These are phyloP conservation scores for Wickerhamiella occidentalis DNA, from an alignment of 805 yeast genomes.

Conservation along the genomic window DNA sequence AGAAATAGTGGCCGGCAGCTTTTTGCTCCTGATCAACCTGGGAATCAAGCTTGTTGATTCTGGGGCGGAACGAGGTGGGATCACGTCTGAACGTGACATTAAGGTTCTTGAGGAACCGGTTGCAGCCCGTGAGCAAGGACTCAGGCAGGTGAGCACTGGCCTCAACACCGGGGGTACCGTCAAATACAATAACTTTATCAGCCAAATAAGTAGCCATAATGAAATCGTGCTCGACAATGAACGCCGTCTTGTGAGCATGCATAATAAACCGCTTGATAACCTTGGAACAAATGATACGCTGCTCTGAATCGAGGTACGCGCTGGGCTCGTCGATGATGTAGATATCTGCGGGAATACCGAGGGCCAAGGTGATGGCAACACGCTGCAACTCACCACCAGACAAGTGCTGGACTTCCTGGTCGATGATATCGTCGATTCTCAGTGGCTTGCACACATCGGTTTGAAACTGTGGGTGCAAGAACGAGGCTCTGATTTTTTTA, in stretches of 20 bases:
- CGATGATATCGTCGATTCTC: slow-evolving; percentile 84
- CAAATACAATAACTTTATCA: slow-evolving; percentile 96
- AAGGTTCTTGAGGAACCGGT: slow-evolving; percentile 89
- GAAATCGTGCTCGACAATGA: slow-evolving; percentile 98
- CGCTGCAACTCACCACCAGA: slow-evolving; percentile 99
- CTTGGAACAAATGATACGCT: slow-evolving; percentile 97
- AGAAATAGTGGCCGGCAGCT: slow-evolving; percentile 83
- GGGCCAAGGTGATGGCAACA: slow-evolving; percentile 90
- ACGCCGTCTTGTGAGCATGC: slow-evolving; percentile 97
- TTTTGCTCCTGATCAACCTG: slow-evolving; percentile 99
- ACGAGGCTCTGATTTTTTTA: slow-evolving; percentile 89
- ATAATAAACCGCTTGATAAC: slow-evolving; percentile 93
- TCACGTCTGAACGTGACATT: slow-evolving; percentile 98
- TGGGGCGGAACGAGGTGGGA: slow-evolving; percentile 95
- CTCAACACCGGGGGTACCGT: slow-evolving; percentile 80
- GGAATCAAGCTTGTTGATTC: slow-evolving; percentile 93
- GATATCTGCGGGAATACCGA: slow-evolving; percentile 92
- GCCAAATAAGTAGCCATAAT: slow-evolving; percentile 99
- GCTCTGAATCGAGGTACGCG: slow-evolving; percentile 97
- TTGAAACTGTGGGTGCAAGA: slow-evolving; percentile 94
- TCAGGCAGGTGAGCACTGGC: slow-evolving; percentile 86
- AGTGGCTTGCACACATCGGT: slow-evolving; percentile 96
- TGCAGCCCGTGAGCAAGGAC: slow-evolving; percentile 91
- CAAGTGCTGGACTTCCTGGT: slow-evolving; percentile 92
- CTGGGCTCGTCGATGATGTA: slow-evolving; percentile 98